Percentiles rank a stretch among this genome's conserved stretches.
Conservation (phyloP, 2,329 filamentous ascomycete species). For the Fusarium vanettenii region DNA sequence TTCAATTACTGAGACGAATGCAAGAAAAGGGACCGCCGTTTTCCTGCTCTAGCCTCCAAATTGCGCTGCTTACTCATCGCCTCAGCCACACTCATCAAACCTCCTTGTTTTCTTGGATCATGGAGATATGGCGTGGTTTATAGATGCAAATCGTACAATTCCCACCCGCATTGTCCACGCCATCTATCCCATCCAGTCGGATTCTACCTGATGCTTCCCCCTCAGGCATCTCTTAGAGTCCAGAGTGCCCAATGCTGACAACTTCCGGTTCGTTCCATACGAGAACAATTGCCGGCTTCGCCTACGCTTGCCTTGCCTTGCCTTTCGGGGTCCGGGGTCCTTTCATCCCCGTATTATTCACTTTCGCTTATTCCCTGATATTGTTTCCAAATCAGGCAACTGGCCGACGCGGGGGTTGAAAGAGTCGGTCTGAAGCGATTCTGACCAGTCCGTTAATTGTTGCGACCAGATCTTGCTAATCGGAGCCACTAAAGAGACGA, state of each 20-base stretch:
- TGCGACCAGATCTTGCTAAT: slow-evolving; percentile 14
- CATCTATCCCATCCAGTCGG: slow-evolving; percentile 21
- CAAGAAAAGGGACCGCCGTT: neutral
- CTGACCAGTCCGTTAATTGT: neutral
- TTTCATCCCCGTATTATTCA: slow-evolving; percentile 10
- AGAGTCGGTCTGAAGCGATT: slow-evolving; percentile 1
- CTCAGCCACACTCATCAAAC: neutral
- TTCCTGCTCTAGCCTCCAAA: neutral
- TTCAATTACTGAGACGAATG: neutral
- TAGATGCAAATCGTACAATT: slow-evolving; percentile 36
- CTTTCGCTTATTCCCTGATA: slow-evolving; percentile 7
- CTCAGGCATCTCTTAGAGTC: slow-evolving; percentile 11
- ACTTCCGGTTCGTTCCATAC: slow-evolving; percentile 22
- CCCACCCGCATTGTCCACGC: slow-evolving; percentile 17
- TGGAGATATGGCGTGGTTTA: slow-evolving; percentile 37
- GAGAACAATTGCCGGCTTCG: slow-evolving; percentile 6
- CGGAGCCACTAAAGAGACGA: neutral
- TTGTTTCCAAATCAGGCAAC: slow-evolving; percentile 19
- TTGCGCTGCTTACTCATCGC: neutral
- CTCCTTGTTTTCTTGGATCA: slow-evolving; percentile 19
- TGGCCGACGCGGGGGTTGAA: neutral
- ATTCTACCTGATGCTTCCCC: slow-evolving; percentile 4
- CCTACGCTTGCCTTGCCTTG: neutral
- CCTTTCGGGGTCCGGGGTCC: slow-evolving; percentile 25
- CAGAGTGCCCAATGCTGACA: neutral